phyloP scores from a whole-genome alignment of 2,329 filamentous ascomycete genomes.

The Monosporascus sp. region DNA sequence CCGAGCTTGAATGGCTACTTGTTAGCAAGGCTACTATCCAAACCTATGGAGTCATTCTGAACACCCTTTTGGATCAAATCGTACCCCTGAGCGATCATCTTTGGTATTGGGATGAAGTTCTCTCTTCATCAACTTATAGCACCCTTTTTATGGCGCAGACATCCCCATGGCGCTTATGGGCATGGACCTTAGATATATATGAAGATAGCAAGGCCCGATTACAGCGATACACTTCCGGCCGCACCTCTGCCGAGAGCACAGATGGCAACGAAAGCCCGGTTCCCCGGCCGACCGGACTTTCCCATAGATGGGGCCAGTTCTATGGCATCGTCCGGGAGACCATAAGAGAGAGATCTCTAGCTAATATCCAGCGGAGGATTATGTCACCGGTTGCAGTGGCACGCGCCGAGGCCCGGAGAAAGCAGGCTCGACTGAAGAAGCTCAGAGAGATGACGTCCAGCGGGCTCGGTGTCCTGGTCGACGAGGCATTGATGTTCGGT shows the following conservation, averaged over 20 bases:
- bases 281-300: constrained; percentile 34
- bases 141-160: constrained; percentile 83
- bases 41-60: constrained; percentile 75
- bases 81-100: constrained; percentile 80
- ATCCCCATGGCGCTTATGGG: constrained; percentile 69
- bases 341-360: constrained; percentile 65
- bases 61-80: constrained; percentile 74
- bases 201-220: constrained; percentile 49
- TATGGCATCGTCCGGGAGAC: constrained; percentile 75
- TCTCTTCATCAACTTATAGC: constrained; percentile 72
- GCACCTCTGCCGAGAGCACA: constrained; percentile 23
- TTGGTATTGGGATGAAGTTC: constrained; percentile 91
- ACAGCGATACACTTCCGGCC: constrained; percentile 26
- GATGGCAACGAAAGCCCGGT: constrained; percentile 20
- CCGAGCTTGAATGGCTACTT: constrained; percentile 84
- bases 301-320: constrained; percentile 61
- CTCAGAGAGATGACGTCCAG: constrained; percentile 78
- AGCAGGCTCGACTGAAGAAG: constrained; percentile 65
- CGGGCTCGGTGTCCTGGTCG: constrained; percentile 79
- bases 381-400: constrained; percentile 74
- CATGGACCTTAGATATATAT: constrained; percentile 67
- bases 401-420: constrained; percentile 68
- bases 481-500: constrained; percentile 72
- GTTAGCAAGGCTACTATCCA: constrained; percentile 91
- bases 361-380: constrained; percentile 65